Evolutionary conservation across 1,284 basidiomycete species (phyloP).

Genomic region (Leccinum pachyderme): DNA sequence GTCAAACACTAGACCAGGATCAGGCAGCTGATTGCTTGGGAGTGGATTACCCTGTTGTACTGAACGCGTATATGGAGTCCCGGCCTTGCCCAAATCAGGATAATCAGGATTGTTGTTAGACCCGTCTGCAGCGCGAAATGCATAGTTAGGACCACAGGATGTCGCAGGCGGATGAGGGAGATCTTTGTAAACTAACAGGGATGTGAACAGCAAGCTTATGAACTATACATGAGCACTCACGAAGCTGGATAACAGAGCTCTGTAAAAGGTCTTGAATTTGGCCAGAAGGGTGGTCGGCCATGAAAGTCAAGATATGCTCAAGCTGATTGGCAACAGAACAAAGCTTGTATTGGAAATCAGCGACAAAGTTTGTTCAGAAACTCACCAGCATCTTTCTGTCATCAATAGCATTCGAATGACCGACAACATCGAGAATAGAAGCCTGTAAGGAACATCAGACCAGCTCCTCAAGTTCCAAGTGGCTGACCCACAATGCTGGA

Average conservation of each 20-base stretch:
- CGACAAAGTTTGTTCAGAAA: background rate
- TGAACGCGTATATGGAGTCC: slow-evolving; percentile 72
- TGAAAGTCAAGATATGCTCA: slow-evolving; percentile 60
- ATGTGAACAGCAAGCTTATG: slow-evolving; percentile 4
- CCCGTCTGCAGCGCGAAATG: slow-evolving; percentile 72
- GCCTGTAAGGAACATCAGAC: slow-evolving; percentile 35
- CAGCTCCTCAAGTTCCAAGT: background rate
- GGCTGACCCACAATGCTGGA: slow-evolving; percentile 23
- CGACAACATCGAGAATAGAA: slow-evolving; percentile 53
- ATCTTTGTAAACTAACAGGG: slow-evolving; percentile 66
- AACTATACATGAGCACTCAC: slow-evolving; percentile 41
- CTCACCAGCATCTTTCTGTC: slow-evolving; percentile 58
- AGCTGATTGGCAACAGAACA: slow-evolving; percentile 43
- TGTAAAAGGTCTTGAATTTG: slow-evolving; percentile 47
- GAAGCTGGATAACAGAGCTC: slow-evolving; percentile 50
- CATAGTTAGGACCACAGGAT: slow-evolving; percentile 57
- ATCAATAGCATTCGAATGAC: slow-evolving; percentile 59
- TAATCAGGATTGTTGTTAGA: slow-evolving; percentile 68
- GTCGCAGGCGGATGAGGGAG: slow-evolving; percentile 72
- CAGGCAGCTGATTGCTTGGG: slow-evolving; percentile 66
- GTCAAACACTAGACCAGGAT: slow-evolving; percentile 77
- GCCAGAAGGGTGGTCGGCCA: slow-evolving; percentile 58
- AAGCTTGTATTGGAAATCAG: background rate
- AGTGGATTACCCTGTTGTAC: slow-evolving; percentile 71
- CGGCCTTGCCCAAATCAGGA: slow-evolving; percentile 73